Conservation (phyloP, 176 grass and related monocot genomes). For the Carex pumila region DNA sequence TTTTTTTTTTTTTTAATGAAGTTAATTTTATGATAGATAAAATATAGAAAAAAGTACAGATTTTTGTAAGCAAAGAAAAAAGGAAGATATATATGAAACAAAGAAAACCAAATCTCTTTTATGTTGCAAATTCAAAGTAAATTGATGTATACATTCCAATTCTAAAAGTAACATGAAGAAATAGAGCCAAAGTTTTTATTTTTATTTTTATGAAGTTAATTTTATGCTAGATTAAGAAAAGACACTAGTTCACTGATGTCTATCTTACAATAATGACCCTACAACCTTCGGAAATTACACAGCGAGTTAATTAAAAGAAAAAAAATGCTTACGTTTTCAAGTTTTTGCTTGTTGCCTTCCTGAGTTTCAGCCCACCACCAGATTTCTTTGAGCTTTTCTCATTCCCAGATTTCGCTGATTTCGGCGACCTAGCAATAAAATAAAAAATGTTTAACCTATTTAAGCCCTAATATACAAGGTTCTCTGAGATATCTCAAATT, state of each 20-base stretch:
- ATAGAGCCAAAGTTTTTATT: too few species aligned
- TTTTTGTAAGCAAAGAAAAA: not conserved
- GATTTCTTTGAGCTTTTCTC: conserved; percentile 56
- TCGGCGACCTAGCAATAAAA: conserved; percentile 37
- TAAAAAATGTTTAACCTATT: not conserved
- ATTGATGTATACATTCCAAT: too few species aligned
- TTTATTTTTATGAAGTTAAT: too few species aligned
- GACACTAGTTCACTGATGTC: not conserved
- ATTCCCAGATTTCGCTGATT: conserved; percentile 27
- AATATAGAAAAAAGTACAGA: not conserved
- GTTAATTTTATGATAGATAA: too few species aligned
- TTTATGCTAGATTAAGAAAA: not conserved
- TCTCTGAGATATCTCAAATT: too few species aligned
- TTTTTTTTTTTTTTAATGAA: too few species aligned
- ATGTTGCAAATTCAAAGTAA: too few species aligned
- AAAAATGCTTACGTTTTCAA: conserved; percentile 66
- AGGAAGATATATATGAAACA: not conserved
- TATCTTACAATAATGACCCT: not conserved
- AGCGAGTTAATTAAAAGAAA: not conserved
- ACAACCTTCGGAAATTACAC: not conserved
- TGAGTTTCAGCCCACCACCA: conserved; percentile 48
- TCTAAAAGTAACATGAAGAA: too few species aligned
- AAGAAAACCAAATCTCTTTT: too few species aligned
- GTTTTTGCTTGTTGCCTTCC: conserved; percentile 54
- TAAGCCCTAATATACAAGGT: not conserved